Conservation (phyloP, 352 stramenopile species). For the Phytophthora vignae region DNA sequence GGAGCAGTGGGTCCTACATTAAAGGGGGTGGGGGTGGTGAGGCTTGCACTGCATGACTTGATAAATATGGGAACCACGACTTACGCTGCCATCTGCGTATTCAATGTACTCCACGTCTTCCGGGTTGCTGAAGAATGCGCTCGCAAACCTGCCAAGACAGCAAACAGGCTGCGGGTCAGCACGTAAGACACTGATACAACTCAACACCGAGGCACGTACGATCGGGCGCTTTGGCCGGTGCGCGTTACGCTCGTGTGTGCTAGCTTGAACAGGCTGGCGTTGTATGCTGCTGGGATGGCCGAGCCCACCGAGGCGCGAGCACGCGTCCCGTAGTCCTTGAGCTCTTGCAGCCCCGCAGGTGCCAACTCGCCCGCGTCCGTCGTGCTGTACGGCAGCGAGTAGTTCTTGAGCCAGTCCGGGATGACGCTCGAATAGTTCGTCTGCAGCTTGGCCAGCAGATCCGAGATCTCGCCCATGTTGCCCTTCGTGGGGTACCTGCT, state of each 20-base stretch:
- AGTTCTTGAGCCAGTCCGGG: conserved; percentile 63
- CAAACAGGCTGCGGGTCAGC: neutral
- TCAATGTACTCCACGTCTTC: conserved; percentile 58
- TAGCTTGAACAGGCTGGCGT: conserved; percentile 50
- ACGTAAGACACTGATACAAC: neutral
- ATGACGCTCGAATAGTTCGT: conserved; percentile 42
- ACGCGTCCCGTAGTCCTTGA: conserved; percentile 45
- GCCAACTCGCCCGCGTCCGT: conserved; percentile 49
- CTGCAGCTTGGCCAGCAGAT: conserved; percentile 54
- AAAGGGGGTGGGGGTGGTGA: neutral
- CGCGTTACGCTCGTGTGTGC: conserved; percentile 62
- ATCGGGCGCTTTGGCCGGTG: conserved; percentile 58
- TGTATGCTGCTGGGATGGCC: conserved; percentile 34
- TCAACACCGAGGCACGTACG: conserved; percentile 32
- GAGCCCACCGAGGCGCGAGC: conserved; percentile 29
- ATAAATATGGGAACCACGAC: neutral
- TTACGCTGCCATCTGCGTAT: conserved; percentile 51
- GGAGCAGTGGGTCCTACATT: conserved; percentile 57
- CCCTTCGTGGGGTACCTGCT: conserved; percentile 63
- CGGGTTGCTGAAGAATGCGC: conserved; percentile 68
- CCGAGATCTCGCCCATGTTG: conserved; percentile 58
- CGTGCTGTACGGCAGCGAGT: conserved; percentile 69
- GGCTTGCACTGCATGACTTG: neutral
- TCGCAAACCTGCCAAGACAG: conserved; percentile 50
- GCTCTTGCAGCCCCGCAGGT: conserved; percentile 37